These are phyloP conservation scores for Glutinoglossum americanum DNA, from an alignment of 495 filamentous ascomycete species.

Conservation along the genomic window DNA sequence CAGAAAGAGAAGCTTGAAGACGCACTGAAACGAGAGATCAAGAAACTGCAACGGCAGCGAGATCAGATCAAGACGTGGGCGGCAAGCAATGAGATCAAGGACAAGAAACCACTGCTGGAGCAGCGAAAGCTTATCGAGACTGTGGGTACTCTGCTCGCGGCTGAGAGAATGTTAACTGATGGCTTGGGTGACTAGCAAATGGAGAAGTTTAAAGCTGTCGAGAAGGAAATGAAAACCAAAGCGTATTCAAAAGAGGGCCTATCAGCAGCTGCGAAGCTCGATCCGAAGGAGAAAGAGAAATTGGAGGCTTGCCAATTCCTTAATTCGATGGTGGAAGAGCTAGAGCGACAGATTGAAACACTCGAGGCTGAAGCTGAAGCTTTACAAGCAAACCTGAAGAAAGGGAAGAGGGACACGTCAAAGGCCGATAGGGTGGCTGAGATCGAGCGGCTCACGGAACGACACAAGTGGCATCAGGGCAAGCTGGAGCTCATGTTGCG, in stretches of 20 bases:
- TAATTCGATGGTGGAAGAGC: slow-evolving; percentile 68
- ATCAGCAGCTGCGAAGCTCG: slow-evolving; percentile 70
- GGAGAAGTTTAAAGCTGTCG: slow-evolving; percentile 99
- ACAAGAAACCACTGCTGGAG: slow-evolving; percentile 85
- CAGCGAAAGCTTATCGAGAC: slow-evolving; percentile 90
- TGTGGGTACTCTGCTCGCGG: slow-evolving; percentile 25
- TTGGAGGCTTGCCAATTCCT: slow-evolving; percentile 69
- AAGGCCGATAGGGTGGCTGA: slow-evolving; percentile 76
- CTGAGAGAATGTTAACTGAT: neutral
- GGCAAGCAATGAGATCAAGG: slow-evolving; percentile 91
- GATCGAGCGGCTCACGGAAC: slow-evolving; percentile 63
- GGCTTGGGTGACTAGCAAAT: slow-evolving; percentile 50
- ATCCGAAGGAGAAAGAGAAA: slow-evolving; percentile 89
- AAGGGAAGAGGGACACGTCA: slow-evolving; percentile 62
- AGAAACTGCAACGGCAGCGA: slow-evolving; percentile 91
- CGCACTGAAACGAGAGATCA: slow-evolving; percentile 94
- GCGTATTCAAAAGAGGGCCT: slow-evolving; percentile 97
- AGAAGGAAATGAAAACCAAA: slow-evolving; percentile 99
- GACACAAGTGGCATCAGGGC: slow-evolving; percentile 87
- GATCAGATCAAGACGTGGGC: slow-evolving; percentile 99
- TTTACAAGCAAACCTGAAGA: slow-evolving; percentile 77
- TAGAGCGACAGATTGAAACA: slow-evolving; percentile 78
- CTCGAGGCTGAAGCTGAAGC: slow-evolving; percentile 80
- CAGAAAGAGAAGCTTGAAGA: slow-evolving; percentile 98
- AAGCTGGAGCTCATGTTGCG: slow-evolving; percentile 83